A percentile compares a stretch with the other conserved stretches of the same genome.
Evolutionary conservation across 805 yeast species (phyloP).

Genomic region (Candida hungchunana): DNA sequence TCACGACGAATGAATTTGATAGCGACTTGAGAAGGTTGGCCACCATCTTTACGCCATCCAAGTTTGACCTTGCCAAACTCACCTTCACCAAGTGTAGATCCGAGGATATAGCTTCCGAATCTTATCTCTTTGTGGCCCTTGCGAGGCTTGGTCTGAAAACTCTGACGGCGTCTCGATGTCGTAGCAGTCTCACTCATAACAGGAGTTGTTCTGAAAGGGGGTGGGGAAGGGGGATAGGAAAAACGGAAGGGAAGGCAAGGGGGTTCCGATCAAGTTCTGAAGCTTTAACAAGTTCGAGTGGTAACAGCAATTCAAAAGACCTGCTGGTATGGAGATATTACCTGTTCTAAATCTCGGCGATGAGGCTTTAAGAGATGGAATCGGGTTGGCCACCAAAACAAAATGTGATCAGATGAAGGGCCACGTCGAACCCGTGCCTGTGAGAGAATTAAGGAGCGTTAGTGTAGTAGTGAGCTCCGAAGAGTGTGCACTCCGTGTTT

Average conservation of each 20-base stretch:
- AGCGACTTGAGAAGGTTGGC: slow-evolving; percentile 74
- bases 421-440: too few species aligned
- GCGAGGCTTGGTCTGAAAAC: slow-evolving; percentile 23
- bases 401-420: slow-evolving; percentile 1
- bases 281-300: too few species aligned
- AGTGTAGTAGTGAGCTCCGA: too few species aligned
- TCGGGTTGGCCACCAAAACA: slow-evolving; percentile 1
- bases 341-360: too few species aligned
- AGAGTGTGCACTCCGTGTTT: too few species aligned
- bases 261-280: too few species aligned
- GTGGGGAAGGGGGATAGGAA: neutral
- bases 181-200: slow-evolving; percentile 11
- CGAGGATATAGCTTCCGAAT: slow-evolving; percentile 86
- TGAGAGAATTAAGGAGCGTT: too few species aligned
- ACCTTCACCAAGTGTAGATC: slow-evolving; percentile 95
- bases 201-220: too few species aligned
- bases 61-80: slow-evolving; percentile 97
- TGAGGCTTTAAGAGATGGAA: too few species aligned
- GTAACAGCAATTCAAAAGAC: too few species aligned
- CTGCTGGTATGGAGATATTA: too few species aligned
- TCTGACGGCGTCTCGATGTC: slow-evolving; percentile 24
- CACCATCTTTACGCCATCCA: slow-evolving; percentile 89
- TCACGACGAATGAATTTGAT: slow-evolving; percentile 88
- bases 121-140: slow-evolving; percentile 61
- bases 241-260: neutral